Conservation (phyloP, 2,329 filamentous ascomycete genomes). For the Juglanconis sp. region DNA sequence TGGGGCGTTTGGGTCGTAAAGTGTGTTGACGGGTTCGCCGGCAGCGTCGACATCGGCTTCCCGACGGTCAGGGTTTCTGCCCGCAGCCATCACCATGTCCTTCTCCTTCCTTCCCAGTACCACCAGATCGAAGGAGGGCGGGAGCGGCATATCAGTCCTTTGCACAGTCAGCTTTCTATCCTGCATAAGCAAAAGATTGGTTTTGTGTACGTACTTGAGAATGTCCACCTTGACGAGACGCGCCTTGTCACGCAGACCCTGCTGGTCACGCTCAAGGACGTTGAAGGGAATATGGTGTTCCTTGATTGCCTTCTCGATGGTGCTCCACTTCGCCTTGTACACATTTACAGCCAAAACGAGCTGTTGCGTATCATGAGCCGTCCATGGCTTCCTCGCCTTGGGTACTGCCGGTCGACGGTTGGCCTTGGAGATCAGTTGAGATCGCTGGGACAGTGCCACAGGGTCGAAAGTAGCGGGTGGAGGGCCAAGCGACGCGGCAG, state of each 20-base stretch:
- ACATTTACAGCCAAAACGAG: slow-evolving; percentile 42
- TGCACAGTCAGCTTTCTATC: background rate
- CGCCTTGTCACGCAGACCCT: slow-evolving; percentile 57
- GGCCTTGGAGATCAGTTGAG: slow-evolving; percentile 25
- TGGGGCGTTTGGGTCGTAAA: background rate
- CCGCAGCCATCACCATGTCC: slow-evolving; percentile 33
- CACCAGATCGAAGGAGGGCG: slow-evolving; percentile 48
- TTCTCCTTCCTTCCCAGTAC: slow-evolving; percentile 49
- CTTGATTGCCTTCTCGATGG: slow-evolving; percentile 31
- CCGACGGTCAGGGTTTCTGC: slow-evolving; percentile 48
- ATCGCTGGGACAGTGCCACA: slow-evolving; percentile 24
- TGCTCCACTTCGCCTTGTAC: slow-evolving; percentile 37
- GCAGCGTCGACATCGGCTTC: slow-evolving; percentile 44
- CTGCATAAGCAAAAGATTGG: background rate
- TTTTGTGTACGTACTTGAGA: slow-evolving; percentile 34
- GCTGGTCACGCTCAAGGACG: slow-evolving; percentile 43
- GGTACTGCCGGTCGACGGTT: slow-evolving; percentile 29
- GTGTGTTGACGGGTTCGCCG: slow-evolving; percentile 37
- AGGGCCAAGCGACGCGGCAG: background rate
- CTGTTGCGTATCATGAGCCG: slow-evolving; percentile 34
- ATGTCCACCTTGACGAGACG: slow-evolving; percentile 53
- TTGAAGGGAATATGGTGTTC: slow-evolving; percentile 36
- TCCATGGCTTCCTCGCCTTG: slow-evolving; percentile 40
- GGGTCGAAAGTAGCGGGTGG: slow-evolving; percentile 20
- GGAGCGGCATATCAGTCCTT: slow-evolving; percentile 41